phyloP scores from a whole-genome alignment of 768 basidiomycete species.

The Boletus barrowsii region DNA sequence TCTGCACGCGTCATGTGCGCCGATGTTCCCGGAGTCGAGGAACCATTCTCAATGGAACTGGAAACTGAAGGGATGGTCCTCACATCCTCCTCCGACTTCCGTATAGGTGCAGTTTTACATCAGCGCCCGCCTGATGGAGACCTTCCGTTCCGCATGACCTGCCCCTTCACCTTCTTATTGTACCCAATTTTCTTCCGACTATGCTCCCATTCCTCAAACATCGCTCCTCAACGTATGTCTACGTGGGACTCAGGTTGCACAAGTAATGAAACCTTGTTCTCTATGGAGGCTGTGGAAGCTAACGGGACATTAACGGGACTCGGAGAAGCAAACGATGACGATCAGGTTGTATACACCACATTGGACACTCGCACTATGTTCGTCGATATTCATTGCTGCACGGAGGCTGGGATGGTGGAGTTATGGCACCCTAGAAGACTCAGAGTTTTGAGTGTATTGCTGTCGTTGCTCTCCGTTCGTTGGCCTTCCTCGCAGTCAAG shows the following conservation, averaged over 20 bases:
- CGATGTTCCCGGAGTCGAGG: slow-evolving; percentile 36
- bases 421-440: slow-evolving; percentile 65
- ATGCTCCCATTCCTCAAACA: slow-evolving; percentile 33
- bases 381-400: slow-evolving; percentile 45
- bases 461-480: slow-evolving; percentile 36
- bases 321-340: slow-evolving; percentile 50
- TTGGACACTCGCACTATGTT: slow-evolving; percentile 43
- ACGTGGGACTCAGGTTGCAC: slow-evolving; percentile 36
- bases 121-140: slow-evolving; percentile 31
- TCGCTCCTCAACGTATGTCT: slow-evolving; percentile 28
- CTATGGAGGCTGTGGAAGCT: slow-evolving; percentile 55
- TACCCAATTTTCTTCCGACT: slow-evolving; percentile 55
- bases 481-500: slow-evolving; percentile 9
- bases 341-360: slow-evolving; percentile 34
- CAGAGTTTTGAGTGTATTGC: slow-evolving; percentile 48
- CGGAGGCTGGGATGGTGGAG: slow-evolving; percentile 62
- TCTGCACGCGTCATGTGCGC: slow-evolving; percentile 49
- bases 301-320: slow-evolving; percentile 42
- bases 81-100: slow-evolving; percentile 43
- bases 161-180: slow-evolving; percentile 40
- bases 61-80: slow-evolving; percentile 51
- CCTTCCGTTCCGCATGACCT: slow-evolving; percentile 45
- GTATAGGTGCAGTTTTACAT: slow-evolving; percentile 19
- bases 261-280: slow-evolving; percentile 50
- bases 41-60: slow-evolving; percentile 53